Base-by-base conservation (phyloP, 768 basidiomycete genomes). In the Imleria badia region DNA sequence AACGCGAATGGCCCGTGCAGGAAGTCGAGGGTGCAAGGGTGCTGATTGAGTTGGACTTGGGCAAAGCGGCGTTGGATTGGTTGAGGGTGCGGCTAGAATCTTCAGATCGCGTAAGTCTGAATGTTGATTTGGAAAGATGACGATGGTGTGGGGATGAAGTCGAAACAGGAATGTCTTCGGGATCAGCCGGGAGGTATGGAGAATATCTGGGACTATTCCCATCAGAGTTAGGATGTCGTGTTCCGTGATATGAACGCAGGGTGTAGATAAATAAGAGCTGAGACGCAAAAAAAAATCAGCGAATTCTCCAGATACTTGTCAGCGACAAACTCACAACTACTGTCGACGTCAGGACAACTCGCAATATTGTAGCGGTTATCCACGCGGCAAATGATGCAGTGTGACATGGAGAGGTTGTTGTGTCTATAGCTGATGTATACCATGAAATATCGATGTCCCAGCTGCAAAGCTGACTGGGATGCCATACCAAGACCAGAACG, bases 391-490 rank as follows among this genome's bases (percentile, higher is more conserved):
- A 84, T 3, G 60, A 5, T 29, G 44, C 48, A 0, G 59, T 35
- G 22, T 38, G 51, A 45, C 71, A 72, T 6, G 53, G 45, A 11
- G 56, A 50, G 3, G 56, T 33, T 12, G 15, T n/a, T 45, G 67
- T 50, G 44, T 56, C 58, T 42, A 65, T 76, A 49, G 54, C 52
- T 44, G 55, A 71, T 13, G 75, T 73, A 6, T 81, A 78, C 89
- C 89, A 91, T 11, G 84, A 71, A 40, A 84, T 74, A 63, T 90
- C 89, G 40, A 89, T 72, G 57, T 87, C 84, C 72, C 86, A 75
- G 42, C 72, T 68, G 55, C 89, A 90, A n/a, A 82, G 77, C 2
- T 73, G 46, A 11, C 75, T 65, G 20, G 73, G 67, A 59, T 74
- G 77, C 86, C 85, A 87, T 22, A 77, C 47, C 39, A 78, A 75